These are phyloP conservation scores for Dorcoceras hygrometricum DNA, from an alignment of 257 asterid genomes.

Conservation along the genomic window DNA sequence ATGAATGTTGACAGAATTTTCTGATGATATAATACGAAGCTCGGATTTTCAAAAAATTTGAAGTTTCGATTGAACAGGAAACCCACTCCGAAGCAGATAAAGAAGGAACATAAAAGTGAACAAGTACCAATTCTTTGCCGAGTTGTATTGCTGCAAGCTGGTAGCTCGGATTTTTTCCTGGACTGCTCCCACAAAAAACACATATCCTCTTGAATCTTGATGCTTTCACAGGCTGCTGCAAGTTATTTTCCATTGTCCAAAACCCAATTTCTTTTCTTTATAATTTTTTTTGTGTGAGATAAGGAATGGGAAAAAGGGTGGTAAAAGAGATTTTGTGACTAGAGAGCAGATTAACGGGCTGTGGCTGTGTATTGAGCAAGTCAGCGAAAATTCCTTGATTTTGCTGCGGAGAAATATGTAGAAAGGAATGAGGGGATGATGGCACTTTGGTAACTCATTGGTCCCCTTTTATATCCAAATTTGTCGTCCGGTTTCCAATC, in stretches of 20 bases:
- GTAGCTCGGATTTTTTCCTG: constrained; percentile 70
- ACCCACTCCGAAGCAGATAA: neutral
- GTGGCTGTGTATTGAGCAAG: neutral
- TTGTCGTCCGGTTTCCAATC: constrained; percentile 20
- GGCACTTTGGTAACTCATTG: constrained; percentile 24
- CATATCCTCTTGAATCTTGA: constrained; percentile 73
- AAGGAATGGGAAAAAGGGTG: neutral
- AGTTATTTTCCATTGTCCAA: constrained; percentile 34
- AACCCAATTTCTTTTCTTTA: neutral
- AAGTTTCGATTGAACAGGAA: too few species aligned
- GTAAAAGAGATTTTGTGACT: neutral
- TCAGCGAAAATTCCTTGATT: constrained; percentile 7
- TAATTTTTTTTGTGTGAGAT: neutral
- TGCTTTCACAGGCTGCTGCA: constrained; percentile 22
- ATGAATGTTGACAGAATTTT: too few species aligned
- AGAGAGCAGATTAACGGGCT: neutral
- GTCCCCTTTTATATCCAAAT: constrained; percentile 52
- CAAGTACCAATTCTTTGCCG: constrained; percentile 53
- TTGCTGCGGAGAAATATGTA: constrained; percentile 23
- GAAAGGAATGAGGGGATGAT: constrained; percentile 35
- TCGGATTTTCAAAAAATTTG: neutral
- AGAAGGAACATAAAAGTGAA: neutral
- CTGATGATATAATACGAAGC: neutral
- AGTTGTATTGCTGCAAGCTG: constrained; percentile 70
- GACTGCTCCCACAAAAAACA: constrained; percentile 77